Conservation (phyloP, 495 filamentous ascomycete genomes). For the Annulohypoxylon maeteangense region DNA sequence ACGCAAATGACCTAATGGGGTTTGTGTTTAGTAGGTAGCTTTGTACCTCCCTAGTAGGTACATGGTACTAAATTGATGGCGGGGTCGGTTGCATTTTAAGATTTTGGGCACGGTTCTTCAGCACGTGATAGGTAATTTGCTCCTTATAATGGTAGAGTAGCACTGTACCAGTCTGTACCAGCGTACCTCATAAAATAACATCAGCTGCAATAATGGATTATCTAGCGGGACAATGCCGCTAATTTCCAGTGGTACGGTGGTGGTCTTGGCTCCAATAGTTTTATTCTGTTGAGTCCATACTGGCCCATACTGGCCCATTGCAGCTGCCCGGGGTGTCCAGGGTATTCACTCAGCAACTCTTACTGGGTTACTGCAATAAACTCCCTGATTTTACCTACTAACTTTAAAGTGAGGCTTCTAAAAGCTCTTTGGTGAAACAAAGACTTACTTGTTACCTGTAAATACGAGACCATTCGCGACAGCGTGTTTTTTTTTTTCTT, state of each 20-base stretch:
- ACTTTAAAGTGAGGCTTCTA: conserved; percentile 28
- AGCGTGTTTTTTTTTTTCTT: conserved; percentile 35
- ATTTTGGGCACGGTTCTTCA: conserved; percentile 17
- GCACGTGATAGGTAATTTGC: conserved; percentile 40
- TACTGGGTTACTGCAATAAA: conserved; percentile 24
- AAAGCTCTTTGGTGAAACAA: conserved; percentile 35
- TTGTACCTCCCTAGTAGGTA: conserved; percentile 6
- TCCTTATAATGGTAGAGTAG: conserved; percentile 10
- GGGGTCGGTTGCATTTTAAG: conserved; percentile 35
- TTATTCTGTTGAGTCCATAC: conserved; percentile 24
- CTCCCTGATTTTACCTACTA: conserved; percentile 16
- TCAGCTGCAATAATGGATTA: not conserved
- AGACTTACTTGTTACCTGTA: conserved; percentile 6
- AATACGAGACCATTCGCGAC: conserved; percentile 31
- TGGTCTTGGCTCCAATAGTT: conserved; percentile 33
- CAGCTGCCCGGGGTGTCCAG: not conserved
- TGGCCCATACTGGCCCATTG: not conserved
- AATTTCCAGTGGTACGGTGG: conserved; percentile 37
- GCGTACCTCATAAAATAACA: not conserved
- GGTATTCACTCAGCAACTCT: conserved; percentile 6
- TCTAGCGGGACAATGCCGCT: conserved; percentile 29
- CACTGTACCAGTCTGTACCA: conserved; percentile 4
- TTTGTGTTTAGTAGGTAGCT: not conserved
- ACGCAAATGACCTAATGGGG: conserved; percentile 12
- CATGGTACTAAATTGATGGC: conserved; percentile 20